Base-by-base conservation (phyloP, 208 protist species). In the Naegleria gruberi region DNA sequence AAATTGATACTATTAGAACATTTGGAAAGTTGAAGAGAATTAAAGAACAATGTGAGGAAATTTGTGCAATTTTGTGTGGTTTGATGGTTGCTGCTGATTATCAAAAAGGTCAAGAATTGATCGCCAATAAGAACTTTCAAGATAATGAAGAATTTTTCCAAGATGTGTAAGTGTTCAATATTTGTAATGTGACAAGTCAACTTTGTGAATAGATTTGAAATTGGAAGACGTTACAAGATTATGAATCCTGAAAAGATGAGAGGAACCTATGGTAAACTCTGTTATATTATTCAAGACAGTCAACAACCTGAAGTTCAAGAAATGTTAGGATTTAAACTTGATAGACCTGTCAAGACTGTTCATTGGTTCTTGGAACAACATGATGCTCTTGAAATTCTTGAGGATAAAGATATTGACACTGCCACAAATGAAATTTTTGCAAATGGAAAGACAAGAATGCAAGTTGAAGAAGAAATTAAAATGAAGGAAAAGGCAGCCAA, bases 201-300 rank as follows among this genome's bases (percentile, higher is more conserved):
- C n/a, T 55, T 55, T 65, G 51, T 65, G 51, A 65, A 65, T 19
- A 65, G 51, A 0, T 93, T 97, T 87, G 96, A 97, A 92, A 93
- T 96, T 83, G 96, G 92, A 87, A 91, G 97, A 55, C 15, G 51
- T 10, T 97, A 97, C 90, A 98, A 98, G 91, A 97, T 97, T 86
- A 97, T 97, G 96, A 98, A 98, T 92, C 96, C 96, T 1, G 97
- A 98, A 91, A 92, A 97, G 92, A 94, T 98, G 91, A 95, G 97
- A 74, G 96, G 94, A 55, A 95, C 97, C 90, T 98, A 98, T 90
- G 96, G 96, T 42, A 97, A 97, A 92, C 96, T 97, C 44, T 92
- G 97, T 42, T 97, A 91, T 37, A 45, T 87, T 7, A 37, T 92
- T 57, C 23, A 84, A 65, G 91, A 91, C 65, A 17, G 74, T 17